Base-by-base conservation (phyloP, 768 basidiomycete species). In the Panaeolus papilionaceus region DNA sequence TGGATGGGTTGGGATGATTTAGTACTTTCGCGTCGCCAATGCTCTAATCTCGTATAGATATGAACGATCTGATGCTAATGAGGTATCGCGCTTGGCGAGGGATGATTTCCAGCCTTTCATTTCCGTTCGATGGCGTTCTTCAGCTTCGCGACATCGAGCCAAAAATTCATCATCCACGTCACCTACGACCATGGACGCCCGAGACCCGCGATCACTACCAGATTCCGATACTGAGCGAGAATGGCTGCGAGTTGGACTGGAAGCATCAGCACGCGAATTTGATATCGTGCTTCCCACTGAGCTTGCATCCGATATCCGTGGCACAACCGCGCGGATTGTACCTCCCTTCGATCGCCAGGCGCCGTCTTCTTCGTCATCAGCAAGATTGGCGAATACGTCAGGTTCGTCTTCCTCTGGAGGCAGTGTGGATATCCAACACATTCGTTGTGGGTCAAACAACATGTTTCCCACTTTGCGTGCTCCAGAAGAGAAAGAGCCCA, bases 391-490 rank as follows among this genome's bases (percentile, higher is more conserved):
- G 76, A 98, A 97, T n/a, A 96, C 92, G 75, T 98, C 96, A 7
- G 94, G 93, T 75, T 98, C 96, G 45, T 96, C 94, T 74, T 97
- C 94, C 66, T 95, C 95, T 23, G 92, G 90, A 6, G 90, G 85
- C 45, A 94, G 78, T 67, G 89, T 89, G 66, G 94, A 93, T 79
- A 99, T 87, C 95, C 95, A 98, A 75, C 95, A 94, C 96, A 98
- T 98, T 28, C 89, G 89, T 49, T 87, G 75, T 1, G 98, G 96
- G 80, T 99, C 96, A 74, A 99, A 99, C 42, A 95, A 89, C 97
- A 99, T 99, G 83, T 96, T 95, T 54, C 98, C 98, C 20, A 98
- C 97, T 77, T 95, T 90, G 67, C 94, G 89, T 42, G 94, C 91
- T 62, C 93, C 92, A 65, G 89, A 85, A 38, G 89, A 84, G 73